phyloP scores from a whole-genome alignment of 805 yeast species.

The Nadsonia fulvescens region DNA sequence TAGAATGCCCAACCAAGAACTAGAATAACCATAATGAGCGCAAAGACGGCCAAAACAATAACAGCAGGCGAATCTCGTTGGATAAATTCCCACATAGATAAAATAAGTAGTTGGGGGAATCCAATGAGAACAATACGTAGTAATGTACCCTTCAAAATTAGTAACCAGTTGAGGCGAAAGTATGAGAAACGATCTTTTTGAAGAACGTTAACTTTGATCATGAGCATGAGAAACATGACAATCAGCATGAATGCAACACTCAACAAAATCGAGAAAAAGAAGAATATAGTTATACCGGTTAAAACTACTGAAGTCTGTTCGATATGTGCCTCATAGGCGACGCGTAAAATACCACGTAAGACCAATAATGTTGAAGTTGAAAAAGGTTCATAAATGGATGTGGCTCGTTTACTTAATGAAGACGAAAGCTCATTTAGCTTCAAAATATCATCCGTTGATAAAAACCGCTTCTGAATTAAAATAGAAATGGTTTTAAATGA shows the following conservation, averaged over 20 bases:
- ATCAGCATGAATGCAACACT: slow-evolving; percentile 39
- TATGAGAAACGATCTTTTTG: slow-evolving; percentile 27
- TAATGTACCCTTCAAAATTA: slow-evolving; percentile 55
- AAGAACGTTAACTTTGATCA: slow-evolving; percentile 21
- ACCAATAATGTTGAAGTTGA: slow-evolving; percentile 30
- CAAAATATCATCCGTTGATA: no score
- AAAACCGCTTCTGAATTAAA: slow-evolving; percentile 57
- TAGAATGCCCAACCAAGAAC: slow-evolving; percentile 48
- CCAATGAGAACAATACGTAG: slow-evolving; percentile 71
- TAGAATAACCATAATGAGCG: slow-evolving; percentile 41
- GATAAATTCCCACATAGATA: slow-evolving; percentile 79
- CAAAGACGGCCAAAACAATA: slow-evolving; percentile 58
- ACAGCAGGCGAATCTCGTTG: slow-evolving; percentile 76
- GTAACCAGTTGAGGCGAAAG: slow-evolving; percentile 43
- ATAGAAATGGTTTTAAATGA: slow-evolving; percentile 41
- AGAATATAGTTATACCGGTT: slow-evolving; percentile 77
- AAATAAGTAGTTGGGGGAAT: slow-evolving; percentile 59
- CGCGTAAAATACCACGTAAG: slow-evolving; percentile 71
- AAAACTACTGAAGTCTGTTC: slow-evolving; percentile 72
- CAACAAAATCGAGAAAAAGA: slow-evolving; percentile 56
- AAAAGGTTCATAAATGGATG: no score
- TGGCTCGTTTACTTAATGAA: no score
- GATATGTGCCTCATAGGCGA: slow-evolving; percentile 58
- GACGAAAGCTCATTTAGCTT: no score
- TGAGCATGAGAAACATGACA: slow-evolving; percentile 13